Evolutionary conservation across 768 basidiomycete genomes (phyloP).

Genomic region (Macrolepiota fuliginosa): DNA sequence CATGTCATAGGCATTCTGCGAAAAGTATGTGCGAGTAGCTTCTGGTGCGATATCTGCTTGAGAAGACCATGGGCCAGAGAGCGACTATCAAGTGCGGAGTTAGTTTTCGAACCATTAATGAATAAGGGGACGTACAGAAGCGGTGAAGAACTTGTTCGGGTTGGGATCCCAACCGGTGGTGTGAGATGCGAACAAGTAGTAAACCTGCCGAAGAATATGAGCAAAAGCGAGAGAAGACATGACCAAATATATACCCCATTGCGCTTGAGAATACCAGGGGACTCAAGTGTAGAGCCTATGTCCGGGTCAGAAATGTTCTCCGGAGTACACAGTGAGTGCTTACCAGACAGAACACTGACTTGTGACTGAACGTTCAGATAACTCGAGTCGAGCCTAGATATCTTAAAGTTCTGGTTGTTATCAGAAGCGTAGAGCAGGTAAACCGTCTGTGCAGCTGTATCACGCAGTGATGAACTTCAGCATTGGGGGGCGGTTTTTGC

Average conservation of each 20-base stretch:
- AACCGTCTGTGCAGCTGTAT: conserved; percentile 40
- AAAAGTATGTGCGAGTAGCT: conserved; percentile 54
- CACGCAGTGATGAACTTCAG: neutral
- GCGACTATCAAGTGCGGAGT: conserved; percentile 31
- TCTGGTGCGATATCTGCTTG: conserved; percentile 55
- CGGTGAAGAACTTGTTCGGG: conserved; percentile 57
- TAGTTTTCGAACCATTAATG: neutral
- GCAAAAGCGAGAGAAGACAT: neutral
- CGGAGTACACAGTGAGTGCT: conserved; percentile 10
- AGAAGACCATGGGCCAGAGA: conserved; percentile 53
- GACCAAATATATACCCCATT: conserved; percentile 36
- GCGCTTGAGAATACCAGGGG: conserved; percentile 60
- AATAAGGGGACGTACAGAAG: conserved; percentile 34
- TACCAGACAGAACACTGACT: conserved; percentile 43
- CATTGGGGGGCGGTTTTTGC: neutral
- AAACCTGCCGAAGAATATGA: conserved; percentile 31
- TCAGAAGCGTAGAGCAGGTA: conserved; percentile 67
- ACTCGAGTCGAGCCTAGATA: conserved; percentile 51
- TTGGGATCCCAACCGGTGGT: conserved; percentile 60
- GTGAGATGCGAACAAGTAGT: conserved; percentile 59
- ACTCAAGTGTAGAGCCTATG: conserved; percentile 53
- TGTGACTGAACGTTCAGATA: conserved; percentile 55
- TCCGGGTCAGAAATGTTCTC: conserved; percentile 6
- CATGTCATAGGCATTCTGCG: conserved; percentile 58
- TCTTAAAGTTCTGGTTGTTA: conserved; percentile 71